These are phyloP conservation scores for Brachypodium distachyon DNA, from an alignment of 202 grass and related monocot genomes.

Conservation along the genomic window DNA sequence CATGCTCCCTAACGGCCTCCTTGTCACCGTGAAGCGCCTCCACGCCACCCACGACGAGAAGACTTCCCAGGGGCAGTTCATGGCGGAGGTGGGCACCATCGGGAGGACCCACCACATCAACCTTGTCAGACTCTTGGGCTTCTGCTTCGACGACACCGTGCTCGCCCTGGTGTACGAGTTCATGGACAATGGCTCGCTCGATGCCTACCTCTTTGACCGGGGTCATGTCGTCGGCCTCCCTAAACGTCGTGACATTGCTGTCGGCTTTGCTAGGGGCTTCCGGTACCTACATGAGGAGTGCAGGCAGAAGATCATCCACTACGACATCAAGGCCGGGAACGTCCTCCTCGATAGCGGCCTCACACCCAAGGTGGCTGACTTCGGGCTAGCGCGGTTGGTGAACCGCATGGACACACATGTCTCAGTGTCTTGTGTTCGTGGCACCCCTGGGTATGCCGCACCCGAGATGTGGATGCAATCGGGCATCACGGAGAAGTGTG, in stretches of 20 bases:
- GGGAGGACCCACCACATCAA: too few species aligned
- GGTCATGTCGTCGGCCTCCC: neutral
- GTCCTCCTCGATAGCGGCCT: constrained; percentile 18
- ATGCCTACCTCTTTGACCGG: constrained; percentile 18
- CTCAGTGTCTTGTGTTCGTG: neutral
- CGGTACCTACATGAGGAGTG: constrained; percentile 36
- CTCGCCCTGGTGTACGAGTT: constrained; percentile 44
- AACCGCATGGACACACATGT: neutral
- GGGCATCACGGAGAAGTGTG: neutral
- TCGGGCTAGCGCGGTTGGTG: constrained; percentile 17
- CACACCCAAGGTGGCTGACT: constrained; percentile 31
- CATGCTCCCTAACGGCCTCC: constrained; percentile 18
- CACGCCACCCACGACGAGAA: neutral
- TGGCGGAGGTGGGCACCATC: too few species aligned
- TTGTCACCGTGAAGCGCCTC: constrained; percentile 20
- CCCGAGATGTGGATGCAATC: constrained; percentile 22
- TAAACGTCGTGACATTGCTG: neutral
- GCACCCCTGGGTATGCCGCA: constrained; percentile 9
- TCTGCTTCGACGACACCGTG: neutral
- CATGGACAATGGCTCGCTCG: constrained; percentile 40
- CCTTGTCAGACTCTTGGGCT: neutral
- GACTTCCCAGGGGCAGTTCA: neutral
- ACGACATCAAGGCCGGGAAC: constrained; percentile 35
- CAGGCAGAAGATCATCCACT: constrained; percentile 18
- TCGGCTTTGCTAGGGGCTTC: constrained; percentile 19